These are phyloP conservation scores for Russula earlei DNA, from an alignment of 768 basidiomycete genomes.

Conservation along the genomic window DNA sequence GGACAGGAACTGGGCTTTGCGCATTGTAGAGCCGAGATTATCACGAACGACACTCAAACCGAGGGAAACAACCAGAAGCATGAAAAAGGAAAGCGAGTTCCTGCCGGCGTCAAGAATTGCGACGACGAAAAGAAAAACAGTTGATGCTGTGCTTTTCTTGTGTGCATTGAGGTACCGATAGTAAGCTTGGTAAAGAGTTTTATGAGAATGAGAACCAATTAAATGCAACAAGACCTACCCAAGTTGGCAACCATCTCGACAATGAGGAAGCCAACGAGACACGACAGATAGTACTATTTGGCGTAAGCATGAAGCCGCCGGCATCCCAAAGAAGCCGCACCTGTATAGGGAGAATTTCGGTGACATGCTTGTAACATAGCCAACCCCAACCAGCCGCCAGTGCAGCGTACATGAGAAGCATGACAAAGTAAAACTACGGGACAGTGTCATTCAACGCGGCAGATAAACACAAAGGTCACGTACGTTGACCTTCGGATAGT, in stretches of 20 bases:
- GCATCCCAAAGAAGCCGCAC: conserved; percentile 31
- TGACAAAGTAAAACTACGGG: conserved; percentile 74
- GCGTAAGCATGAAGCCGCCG: conserved; percentile 5
- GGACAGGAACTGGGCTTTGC: conserved; percentile 72
- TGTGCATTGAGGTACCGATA: conserved; percentile 92
- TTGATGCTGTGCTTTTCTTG: conserved; percentile 61
- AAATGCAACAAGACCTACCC: conserved; percentile 38
- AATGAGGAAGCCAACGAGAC: conserved; percentile 74
- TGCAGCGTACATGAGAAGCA: conserved; percentile 70
- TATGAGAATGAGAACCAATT: neutral
- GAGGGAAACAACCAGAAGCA: conserved; percentile 85
- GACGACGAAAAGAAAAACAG: conserved; percentile 89
- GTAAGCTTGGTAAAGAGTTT: conserved; percentile 45
- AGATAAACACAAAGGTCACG: conserved; percentile 24
- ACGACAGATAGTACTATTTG: conserved; percentile 79
- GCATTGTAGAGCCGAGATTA: conserved; percentile 76
- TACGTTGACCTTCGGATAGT: conserved; percentile 96
- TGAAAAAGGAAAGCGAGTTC: conserved; percentile 91
- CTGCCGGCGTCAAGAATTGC: conserved; percentile 93
- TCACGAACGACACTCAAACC: conserved; percentile 90
- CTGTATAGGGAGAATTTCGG: conserved; percentile 84
- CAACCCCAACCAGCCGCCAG: conserved; percentile 72
- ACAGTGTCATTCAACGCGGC: neutral
- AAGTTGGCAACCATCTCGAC: conserved; percentile 93
- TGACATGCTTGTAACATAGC: conserved; percentile 69